Percentiles rank a stretch among this genome's conserved stretches.
Conservation (phyloP, 2,329 filamentous ascomycete genomes). For the Cytospora leucostoma region DNA sequence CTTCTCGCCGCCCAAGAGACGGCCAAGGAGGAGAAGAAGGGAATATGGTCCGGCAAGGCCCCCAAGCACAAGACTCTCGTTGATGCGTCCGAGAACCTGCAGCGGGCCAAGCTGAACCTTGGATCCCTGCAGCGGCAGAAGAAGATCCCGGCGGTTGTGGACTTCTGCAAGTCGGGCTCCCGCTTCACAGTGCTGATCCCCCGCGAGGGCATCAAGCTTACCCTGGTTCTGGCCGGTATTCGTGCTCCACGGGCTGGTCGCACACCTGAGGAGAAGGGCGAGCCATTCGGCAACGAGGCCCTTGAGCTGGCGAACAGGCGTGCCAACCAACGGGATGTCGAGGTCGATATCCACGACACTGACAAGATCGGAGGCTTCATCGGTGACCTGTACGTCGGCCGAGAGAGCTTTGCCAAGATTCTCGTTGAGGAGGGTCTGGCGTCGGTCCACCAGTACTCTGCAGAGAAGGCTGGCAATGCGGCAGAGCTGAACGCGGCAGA, state of each 20-base stretch:
- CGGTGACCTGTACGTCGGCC: constrained; percentile 87
- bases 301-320: constrained; percentile 86
- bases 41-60: constrained; percentile 91
- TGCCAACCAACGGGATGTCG: constrained; percentile 91
- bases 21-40: constrained; percentile 86
- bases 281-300: constrained; percentile 94
- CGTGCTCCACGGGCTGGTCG: constrained; percentile 80
- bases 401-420: constrained; percentile 92
- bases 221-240: constrained; percentile 90
- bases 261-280: constrained; percentile 75
- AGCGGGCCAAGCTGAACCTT: constrained; percentile 94
- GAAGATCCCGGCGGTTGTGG: constrained; percentile 88
- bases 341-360: constrained; percentile 90
- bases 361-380: constrained; percentile 99
- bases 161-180: constrained; percentile 97
- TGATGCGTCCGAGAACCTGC: constrained; percentile 88
- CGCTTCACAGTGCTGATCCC: constrained; percentile 91
- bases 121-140: constrained; percentile 86
- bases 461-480: constrained; percentile 90
- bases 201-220: constrained; percentile 90
- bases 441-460: constrained; percentile 90
- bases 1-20: constrained; percentile 76
- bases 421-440: constrained; percentile 93
- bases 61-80: constrained; percentile 79
- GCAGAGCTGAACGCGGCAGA: constrained; percentile 86